A percentile compares a stretch with the other conserved stretches of the same genome.
Evolutionary conservation across 768 basidiomycete genomes (phyloP).

Genomic region (Tulasnella sp.): DNA sequence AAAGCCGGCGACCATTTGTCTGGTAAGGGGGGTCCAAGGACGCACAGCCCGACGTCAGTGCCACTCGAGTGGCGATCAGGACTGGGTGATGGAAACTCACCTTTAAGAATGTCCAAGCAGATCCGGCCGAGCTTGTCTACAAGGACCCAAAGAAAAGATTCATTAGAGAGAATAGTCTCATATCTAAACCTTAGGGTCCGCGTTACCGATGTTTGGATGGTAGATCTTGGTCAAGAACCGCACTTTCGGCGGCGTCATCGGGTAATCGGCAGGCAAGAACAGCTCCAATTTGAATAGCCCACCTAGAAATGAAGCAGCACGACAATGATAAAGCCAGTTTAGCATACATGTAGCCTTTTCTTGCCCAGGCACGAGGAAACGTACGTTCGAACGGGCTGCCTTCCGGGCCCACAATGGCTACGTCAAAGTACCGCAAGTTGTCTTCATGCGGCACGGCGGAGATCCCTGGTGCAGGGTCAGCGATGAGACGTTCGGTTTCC

Average conservation of each 20-base stretch:
- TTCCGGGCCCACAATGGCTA: constrained; percentile 88
- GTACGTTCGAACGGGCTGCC: constrained; percentile 85
- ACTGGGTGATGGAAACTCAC: constrained; percentile 30
- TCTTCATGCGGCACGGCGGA: constrained; percentile 93
- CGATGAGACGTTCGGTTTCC: constrained; percentile 96
- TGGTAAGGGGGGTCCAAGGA: constrained; percentile 54
- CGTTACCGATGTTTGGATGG: constrained; percentile 99
- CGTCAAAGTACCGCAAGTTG: constrained; percentile 97
- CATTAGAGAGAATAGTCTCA: neutral
- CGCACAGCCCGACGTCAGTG: neutral
- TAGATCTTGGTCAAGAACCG: constrained; percentile 88
- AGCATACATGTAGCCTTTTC: too few relatives aligned
- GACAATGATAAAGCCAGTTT: too few relatives aligned
- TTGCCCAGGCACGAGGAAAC: too few relatives aligned
- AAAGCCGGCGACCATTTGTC: constrained; percentile 99
- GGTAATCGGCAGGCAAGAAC: constrained; percentile 97
- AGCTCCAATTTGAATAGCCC: constrained; percentile 94
- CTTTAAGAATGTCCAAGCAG: constrained; percentile 96
- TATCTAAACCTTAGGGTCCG: constrained; percentile 1
- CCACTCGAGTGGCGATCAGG: constrained; percentile 25
- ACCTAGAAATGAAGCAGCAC: constrained; percentile 85
- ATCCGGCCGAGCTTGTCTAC: constrained; percentile 96
- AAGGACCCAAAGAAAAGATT: neutral
- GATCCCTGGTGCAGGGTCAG: constrained; percentile 96
- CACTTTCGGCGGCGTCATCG: constrained; percentile 99